Base-by-base conservation (phyloP, 306 rosid genomes). In the Canavalia ensiformis region DNA sequence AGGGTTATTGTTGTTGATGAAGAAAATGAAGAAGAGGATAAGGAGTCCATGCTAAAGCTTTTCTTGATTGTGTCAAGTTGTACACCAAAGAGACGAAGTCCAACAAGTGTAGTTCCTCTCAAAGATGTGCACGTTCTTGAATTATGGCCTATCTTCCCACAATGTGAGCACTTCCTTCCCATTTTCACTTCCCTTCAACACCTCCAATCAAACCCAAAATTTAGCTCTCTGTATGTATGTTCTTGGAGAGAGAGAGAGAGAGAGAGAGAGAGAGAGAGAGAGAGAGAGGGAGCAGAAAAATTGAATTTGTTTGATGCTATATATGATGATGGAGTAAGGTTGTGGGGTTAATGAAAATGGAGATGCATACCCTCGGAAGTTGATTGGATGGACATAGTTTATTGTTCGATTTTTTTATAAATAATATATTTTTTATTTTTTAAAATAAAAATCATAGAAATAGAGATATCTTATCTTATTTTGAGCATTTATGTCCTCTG, bases 101-200 rank as follows among this genome's bases (percentile, higher is more conserved):
- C 89, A 73, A 68, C 84, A 44, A 51, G 64, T 75, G 52, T 76
- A 75, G 74, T 59, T 2, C 60, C 81, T 83, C 87, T 89, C 41
- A 71, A 75, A 78, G 88, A 90, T 7, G 97, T 74, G 86, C 99
- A 95, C 5, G 99, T 95, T 67, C 99, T 93, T 7, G 97, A 95
- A 86, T 95, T 95, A 72, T 95, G 99, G 30, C 99, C 99, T 78
- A 89, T 85, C 71, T 85, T 90, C 70, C 98, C 96, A 88, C 99
- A 95, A 87, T 95, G 98, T 13, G 99, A 95, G 83, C 99, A 95
- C 90, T 95, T 95, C 76, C 99, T 93, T 0, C 90, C 98, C 99
- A 95, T 93, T 74, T 71, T 84, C 69, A 68, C 78, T 71, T 72
- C 47, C 41, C 72, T 80, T 68, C 77, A 68, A 56, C 56, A 37